These are phyloP conservation scores for Plenodomus lindquistii DNA, from an alignment of 2,329 filamentous ascomycete species.

Conservation along the genomic window DNA sequence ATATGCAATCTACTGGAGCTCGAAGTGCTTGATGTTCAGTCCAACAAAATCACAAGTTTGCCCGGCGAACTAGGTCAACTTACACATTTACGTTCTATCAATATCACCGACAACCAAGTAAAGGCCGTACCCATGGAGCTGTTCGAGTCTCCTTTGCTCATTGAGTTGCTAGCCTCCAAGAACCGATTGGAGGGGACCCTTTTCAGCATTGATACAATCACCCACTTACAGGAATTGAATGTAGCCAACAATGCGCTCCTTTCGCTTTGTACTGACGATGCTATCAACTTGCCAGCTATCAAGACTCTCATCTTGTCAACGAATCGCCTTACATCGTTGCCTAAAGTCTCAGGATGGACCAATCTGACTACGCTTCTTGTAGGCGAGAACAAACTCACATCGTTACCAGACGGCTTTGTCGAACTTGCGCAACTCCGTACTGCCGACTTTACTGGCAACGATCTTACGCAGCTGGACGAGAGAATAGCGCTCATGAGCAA, in stretches of 20 bases:
- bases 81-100: constrained; percentile 71
- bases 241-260: constrained; percentile 75
- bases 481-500: constrained; percentile 79
- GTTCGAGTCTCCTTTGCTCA: constrained; percentile 65
- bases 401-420: constrained; percentile 76
- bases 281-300: constrained; percentile 69
- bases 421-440: constrained; percentile 69
- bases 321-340: constrained; percentile 76
- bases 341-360: constrained; percentile 74
- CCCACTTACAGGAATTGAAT: constrained; percentile 74
- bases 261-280: constrained; percentile 52
- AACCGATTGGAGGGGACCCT: constrained; percentile 76
- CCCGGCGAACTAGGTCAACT: constrained; percentile 71
- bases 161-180: constrained; percentile 73
- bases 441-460: constrained; percentile 84
- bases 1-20: constrained; percentile 69
- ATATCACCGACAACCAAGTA: constrained; percentile 79
- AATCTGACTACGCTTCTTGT: constrained; percentile 73
- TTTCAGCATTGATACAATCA: constrained; percentile 64
- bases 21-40: constrained; percentile 79
- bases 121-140: constrained; percentile 70
- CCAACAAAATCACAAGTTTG: constrained; percentile 75
- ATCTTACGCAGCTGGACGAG: constrained; percentile 74
- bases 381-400: constrained; percentile 78
- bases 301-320: constrained; percentile 76